Evolutionary conservation across 2,329 filamentous ascomycete species (phyloP).

Genomic region (Penicillium sp.): DNA sequence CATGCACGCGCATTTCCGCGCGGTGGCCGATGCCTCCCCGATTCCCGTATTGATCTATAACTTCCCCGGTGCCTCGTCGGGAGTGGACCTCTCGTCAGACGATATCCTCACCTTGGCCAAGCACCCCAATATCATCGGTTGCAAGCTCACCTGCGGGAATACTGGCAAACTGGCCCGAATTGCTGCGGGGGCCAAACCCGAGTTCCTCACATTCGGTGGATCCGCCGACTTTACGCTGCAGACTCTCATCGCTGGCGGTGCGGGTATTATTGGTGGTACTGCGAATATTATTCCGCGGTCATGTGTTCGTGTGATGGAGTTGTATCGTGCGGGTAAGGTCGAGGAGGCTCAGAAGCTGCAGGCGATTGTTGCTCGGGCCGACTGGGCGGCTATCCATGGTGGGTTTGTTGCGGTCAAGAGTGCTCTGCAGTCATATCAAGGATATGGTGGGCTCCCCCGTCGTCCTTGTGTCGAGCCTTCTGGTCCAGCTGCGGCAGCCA

Average conservation of each 20-base stretch:
- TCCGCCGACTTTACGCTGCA: conserved; percentile 88
- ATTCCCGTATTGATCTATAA: conserved; percentile 74
- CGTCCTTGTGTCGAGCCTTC: conserved; percentile 62
- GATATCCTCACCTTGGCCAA: conserved; percentile 62
- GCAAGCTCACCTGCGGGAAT: conserved; percentile 74
- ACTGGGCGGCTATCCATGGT: conserved; percentile 82
- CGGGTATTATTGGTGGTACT: conserved; percentile 82
- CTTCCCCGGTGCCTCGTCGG: conserved; percentile 69
- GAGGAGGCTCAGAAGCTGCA: conserved; percentile 77
- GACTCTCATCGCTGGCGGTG: conserved; percentile 76
- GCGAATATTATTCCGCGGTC: conserved; percentile 85
- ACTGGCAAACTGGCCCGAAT: conserved; percentile 73
- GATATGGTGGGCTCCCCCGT: conserved; percentile 78
- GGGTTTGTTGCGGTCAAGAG: conserved; percentile 86
- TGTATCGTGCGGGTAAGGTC: conserved; percentile 72
- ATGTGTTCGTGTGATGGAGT: conserved; percentile 77
- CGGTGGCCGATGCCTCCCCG: conserved; percentile 64
- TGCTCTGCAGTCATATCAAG: conserved; percentile 78
- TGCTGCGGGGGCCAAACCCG: conserved; percentile 49
- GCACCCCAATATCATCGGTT: conserved; percentile 69
- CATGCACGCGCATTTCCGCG: conserved; percentile 66
- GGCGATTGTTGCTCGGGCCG: conserved; percentile 74
- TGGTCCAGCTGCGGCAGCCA: conserved; percentile 32
- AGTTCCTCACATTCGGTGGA: conserved; percentile 84
- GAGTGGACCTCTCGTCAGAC: conserved; percentile 70